Evolutionary conservation across 345 rosid species (phyloP), one percentile per base, ranked within the genome.

Genomic region (Gossypium mustelinum): DNA sequence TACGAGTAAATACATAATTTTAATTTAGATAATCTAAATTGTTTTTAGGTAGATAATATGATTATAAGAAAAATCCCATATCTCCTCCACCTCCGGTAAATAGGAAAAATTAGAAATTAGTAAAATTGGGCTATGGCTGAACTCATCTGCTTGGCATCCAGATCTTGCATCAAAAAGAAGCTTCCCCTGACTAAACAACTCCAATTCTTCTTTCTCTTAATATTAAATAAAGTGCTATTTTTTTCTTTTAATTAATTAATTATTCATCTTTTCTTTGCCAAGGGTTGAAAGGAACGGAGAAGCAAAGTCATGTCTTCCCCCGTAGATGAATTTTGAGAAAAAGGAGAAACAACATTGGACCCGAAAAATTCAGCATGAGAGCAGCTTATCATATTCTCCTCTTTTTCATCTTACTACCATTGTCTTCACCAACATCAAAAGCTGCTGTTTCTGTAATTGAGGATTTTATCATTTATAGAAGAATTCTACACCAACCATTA

Each of bases 401-500:
- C 78, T 25, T 81, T 78, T 79, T 81, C 57, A 10, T 79, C 17
- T 54, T 84, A 2, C 41, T 70, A 6, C 51, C 76, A 48, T 9
- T 72, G 18, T 61, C 73, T 55, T 44, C 27, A 13, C 43, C 78
- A 41, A 13, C 55, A 50, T 27, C 56, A 39, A 44, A 48, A 43
- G 45, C 1, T 22, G 7, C 12, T 72, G 41, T 14, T 7, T 57
- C 51, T 48, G 12, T 9, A 20, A 39, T 74, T 66, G 73, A 39
- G 34, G 48, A 58, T 72, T 47, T 47, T 62, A 65, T 16, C 41
- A 22, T 55, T 79, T 82, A 76, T 58, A 82, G 98, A 17, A 83
- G 98, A 79, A 81, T 94, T 77, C 90, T 94, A 41, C 98, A 94
- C 75, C 97, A 94, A 81, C 98, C 98, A 52, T 75, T 94, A 72